These are phyloP conservation scores for Leccinum aurantiacum DNA, from an alignment of 768 basidiomycete genomes.

Conservation along the genomic window DNA sequence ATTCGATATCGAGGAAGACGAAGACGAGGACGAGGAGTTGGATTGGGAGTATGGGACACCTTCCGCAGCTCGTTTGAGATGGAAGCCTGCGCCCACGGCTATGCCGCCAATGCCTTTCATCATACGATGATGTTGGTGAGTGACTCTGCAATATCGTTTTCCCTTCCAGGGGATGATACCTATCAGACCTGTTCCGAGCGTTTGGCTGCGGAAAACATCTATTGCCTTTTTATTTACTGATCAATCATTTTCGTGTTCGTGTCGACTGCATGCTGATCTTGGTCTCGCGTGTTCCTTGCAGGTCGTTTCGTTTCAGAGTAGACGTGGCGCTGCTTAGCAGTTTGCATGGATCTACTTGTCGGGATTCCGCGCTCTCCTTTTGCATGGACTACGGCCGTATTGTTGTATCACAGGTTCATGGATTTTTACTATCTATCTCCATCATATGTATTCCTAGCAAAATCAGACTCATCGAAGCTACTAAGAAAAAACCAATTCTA, in stretches of 20 bases:
- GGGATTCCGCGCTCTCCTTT: not conserved
- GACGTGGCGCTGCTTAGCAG: not conserved
- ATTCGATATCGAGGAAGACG: constrained; percentile 29
- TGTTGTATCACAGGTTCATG: constrained; percentile 14
- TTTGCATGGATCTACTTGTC: not conserved
- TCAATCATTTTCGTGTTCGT: not conserved
- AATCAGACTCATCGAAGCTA: not conserved
- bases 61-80: constrained; percentile 49
- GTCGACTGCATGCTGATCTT: constrained; percentile 6
- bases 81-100: constrained; percentile 53
- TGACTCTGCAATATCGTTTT: constrained; percentile 7
- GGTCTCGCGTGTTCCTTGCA: constrained; percentile 11
- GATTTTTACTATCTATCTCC: not conserved
- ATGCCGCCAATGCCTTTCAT: constrained; percentile 50
- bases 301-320: not conserved
- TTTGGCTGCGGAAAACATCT: constrained; percentile 53
- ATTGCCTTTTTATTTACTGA: constrained; percentile 61
- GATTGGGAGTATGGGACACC: constrained; percentile 63
- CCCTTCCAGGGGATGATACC: constrained; percentile 54
- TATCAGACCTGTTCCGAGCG: constrained; percentile 80
- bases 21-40: constrained; percentile 18
- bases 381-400: constrained; percentile 17
- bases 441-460: constrained; percentile 13
- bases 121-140: constrained; percentile 28
- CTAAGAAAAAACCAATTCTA: not conserved